Percentiles rank a stretch among this genome's conserved stretches.
phyloP scores from a whole-genome alignment of 1,284 basidiomycete genomes.

The Ustilago crameri region DNA sequence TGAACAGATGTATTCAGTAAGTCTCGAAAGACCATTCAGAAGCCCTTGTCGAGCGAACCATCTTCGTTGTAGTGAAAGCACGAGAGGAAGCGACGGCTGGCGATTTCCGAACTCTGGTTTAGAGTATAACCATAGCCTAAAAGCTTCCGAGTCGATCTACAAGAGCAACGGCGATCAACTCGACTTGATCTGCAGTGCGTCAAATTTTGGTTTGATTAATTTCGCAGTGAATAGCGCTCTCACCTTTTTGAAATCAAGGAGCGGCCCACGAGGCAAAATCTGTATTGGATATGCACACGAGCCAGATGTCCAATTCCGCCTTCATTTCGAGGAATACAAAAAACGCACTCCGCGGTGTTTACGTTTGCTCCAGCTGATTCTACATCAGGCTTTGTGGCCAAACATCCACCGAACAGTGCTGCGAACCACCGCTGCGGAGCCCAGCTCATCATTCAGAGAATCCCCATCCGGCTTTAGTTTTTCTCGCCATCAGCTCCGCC shows the following conservation, averaged over 20 bases:
- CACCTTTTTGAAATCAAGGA: neutral
- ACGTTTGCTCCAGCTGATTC: no score
- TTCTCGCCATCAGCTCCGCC: neutral
- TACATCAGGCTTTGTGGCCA: neutral
- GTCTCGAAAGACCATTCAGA: no score
- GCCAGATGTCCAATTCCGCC: neutral
- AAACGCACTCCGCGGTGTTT: no score
- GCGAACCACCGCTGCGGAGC: neutral
- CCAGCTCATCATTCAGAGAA: no score
- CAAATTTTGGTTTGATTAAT: neutral
- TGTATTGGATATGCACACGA: neutral
- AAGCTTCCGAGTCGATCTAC: neutral
- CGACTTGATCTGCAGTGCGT: no score
- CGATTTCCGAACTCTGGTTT: no score
- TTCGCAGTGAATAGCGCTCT: neutral
- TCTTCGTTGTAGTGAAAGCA: no score
- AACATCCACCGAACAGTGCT: neutral
- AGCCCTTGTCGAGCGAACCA: no score
- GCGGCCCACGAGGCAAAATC: no score
- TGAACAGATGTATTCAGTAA: no score
- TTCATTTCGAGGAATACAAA: neutral
- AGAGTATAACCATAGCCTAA: no score
- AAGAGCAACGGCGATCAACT: slow-evolving; percentile 1
- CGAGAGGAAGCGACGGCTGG: no score
- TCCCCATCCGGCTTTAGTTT: slow-evolving; percentile 13